Conservation (phyloP, 2,329 filamentous ascomycete genomes). For the Talaromyces sp. region DNA sequence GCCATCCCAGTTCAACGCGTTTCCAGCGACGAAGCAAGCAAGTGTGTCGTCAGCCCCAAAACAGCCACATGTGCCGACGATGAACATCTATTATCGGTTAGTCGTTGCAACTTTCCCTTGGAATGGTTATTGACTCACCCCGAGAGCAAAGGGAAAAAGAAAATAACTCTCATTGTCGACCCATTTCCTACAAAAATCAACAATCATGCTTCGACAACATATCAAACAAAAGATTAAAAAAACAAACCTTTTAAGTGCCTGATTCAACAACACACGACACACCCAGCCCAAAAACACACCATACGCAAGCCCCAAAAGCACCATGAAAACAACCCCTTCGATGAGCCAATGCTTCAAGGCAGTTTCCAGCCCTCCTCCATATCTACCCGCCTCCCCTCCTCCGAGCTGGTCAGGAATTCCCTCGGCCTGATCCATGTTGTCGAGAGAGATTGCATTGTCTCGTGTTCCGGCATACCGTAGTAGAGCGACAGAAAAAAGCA, state of each 20-base stretch:
- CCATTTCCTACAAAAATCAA: conserved; percentile 41
- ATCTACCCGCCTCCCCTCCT: conserved; percentile 43
- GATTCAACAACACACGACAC: conserved; percentile 44
- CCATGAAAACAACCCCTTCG: conserved; percentile 57
- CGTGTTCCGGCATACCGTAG: conserved; percentile 48
- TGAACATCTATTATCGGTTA: conserved; percentile 43
- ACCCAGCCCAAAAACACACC: conserved; percentile 48
- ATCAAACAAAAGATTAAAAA: no score
- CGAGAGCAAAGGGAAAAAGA: conserved; percentile 48
- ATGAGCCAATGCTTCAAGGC: conserved; percentile 55
- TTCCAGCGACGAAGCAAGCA: conserved; percentile 57
- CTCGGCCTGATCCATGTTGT: conserved; percentile 15
- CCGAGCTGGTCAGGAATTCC: conserved; percentile 23
- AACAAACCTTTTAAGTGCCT: conserved; percentile 26
- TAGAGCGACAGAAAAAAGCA: conserved; percentile 54
- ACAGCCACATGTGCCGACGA: conserved; percentile 53
- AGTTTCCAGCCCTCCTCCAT: conserved; percentile 47
- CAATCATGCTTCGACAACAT: conserved; percentile 5
- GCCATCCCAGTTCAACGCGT: conserved; percentile 58
- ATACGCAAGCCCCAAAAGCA: conserved; percentile 49
- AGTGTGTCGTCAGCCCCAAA: conserved; percentile 57
- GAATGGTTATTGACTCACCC: conserved; percentile 25
- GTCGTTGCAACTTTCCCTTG: background rate
- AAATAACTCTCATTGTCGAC: conserved; percentile 53
- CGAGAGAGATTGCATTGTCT: conserved; percentile 14